phyloP scores from a whole-genome alignment of 2,329 filamentous ascomycete genomes.

The Fusarium sororula region DNA sequence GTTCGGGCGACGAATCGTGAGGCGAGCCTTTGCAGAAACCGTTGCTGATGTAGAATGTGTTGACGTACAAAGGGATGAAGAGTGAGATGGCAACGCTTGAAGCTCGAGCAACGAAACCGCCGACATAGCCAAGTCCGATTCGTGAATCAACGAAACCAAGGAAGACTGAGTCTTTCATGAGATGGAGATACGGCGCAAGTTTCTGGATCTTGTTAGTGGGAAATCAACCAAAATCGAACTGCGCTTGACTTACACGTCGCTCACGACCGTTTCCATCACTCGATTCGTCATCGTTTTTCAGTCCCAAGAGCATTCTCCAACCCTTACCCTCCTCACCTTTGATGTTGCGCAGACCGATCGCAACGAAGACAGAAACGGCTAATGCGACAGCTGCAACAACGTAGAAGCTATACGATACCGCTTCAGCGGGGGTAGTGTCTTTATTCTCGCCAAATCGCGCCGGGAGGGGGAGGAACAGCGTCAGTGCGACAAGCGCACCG shows the following conservation, averaged over 20 bases:
- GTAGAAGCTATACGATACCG: constrained; percentile 88
- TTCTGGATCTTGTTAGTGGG: constrained; percentile 37
- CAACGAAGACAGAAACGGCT: constrained; percentile 76
- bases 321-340: constrained; percentile 82
- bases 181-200: constrained; percentile 65
- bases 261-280: constrained; percentile 23
- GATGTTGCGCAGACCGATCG: constrained; percentile 76
- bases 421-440: constrained; percentile 76
- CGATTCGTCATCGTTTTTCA: constrained; percentile 40
- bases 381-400: constrained; percentile 80
- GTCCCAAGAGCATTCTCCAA: constrained; percentile 66
- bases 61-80: constrained; percentile 93
- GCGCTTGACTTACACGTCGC: constrained; percentile 41
- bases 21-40: constrained; percentile 79
- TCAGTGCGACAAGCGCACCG: constrained; percentile 85
- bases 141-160: constrained; percentile 79
- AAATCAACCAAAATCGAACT: background rate
- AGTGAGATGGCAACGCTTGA: constrained; percentile 95
- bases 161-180: constrained; percentile 69
- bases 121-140: constrained; percentile 88
- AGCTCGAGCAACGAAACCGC: constrained; percentile 92
- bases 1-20: constrained; percentile 72
- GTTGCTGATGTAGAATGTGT: constrained; percentile 84
- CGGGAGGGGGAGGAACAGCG: constrained; percentile 86
- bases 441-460: constrained; percentile 76